A percentile compares a stretch with the other conserved stretches of the same genome.
Conservation (phyloP, 208 protist species). For the Trichomonas tenax region DNA sequence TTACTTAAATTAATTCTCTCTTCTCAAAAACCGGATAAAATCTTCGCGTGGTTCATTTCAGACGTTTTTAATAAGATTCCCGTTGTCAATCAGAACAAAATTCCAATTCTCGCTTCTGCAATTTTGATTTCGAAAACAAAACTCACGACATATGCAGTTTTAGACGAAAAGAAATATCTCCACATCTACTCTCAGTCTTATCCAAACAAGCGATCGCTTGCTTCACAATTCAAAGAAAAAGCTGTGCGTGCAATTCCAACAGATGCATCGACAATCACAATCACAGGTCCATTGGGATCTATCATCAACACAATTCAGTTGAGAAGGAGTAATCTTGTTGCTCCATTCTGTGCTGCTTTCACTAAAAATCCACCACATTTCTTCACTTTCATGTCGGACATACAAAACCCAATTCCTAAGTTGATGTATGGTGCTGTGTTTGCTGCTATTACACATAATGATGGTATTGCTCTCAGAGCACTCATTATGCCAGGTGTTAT, state of each 20-base stretch:
- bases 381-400: not conserved
- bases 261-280: not conserved
- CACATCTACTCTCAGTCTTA: not conserved
- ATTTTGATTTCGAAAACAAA: not conserved
- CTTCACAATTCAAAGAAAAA: not conserved
- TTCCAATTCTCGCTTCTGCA: not conserved
- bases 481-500: not conserved
- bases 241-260: not conserved
- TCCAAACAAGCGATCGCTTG: not conserved
- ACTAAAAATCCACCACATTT: not conserved
- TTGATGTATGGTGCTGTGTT: not conserved
- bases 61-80: not conserved
- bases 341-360: not conserved
- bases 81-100: not conserved
- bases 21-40: not conserved
- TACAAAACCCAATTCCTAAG: not conserved
- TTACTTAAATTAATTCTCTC: not conserved
- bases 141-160: not conserved
- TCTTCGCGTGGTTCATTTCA: not conserved
- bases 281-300: not conserved
- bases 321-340: not conserved
- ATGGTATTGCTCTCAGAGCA: not conserved
- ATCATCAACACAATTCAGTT: not conserved
- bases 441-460: not conserved
- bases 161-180: not conserved